phyloP scores from a whole-genome alignment of 495 filamentous ascomycete species.

The Annulohypoxylon maeteangense region DNA sequence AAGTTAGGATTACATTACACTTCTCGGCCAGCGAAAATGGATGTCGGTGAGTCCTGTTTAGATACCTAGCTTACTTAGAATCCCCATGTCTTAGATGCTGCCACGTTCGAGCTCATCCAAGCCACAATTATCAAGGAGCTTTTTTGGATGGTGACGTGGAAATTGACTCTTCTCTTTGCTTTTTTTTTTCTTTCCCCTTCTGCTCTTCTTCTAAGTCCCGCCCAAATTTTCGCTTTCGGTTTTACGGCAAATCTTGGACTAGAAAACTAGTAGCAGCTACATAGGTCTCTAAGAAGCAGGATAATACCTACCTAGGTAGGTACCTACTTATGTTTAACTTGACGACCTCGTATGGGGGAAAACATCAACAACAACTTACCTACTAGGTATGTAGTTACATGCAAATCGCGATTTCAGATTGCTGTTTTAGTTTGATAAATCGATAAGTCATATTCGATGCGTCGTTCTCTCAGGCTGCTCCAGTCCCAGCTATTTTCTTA shows the following conservation, averaged over 20 bases:
- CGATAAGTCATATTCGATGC: constrained; percentile 29
- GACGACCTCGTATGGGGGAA: neutral
- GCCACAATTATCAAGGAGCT: constrained; percentile 24
- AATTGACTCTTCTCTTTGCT: constrained; percentile 11
- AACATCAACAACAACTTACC: neutral
- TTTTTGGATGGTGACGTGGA: constrained; percentile 36
- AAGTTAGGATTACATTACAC: neutral
- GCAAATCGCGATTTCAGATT: constrained; percentile 31
- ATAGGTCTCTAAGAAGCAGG: too few species aligned
- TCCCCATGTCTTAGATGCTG: constrained; percentile 12
- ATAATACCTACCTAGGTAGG: neutral
- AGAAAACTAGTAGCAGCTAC: too few species aligned
- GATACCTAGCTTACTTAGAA: too few species aligned
- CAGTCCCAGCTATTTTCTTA: neutral
- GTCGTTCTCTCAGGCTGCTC: neutral
- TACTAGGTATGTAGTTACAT: neutral
- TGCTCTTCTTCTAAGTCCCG: constrained; percentile 2
- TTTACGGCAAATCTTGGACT: neutral
- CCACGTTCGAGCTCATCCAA: constrained; percentile 33
- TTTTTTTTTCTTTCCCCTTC: neutral
- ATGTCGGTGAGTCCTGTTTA: constrained; percentile 29
- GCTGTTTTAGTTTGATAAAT: constrained; percentile 24
- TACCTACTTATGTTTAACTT: neutral
- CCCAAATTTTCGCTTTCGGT: constrained; percentile 6
- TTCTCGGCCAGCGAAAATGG: constrained; percentile 31